These are phyloP conservation scores for Parasarocladium wereldwijsianum DNA, from an alignment of 2,329 filamentous ascomycete genomes.

Conservation along the genomic window DNA sequence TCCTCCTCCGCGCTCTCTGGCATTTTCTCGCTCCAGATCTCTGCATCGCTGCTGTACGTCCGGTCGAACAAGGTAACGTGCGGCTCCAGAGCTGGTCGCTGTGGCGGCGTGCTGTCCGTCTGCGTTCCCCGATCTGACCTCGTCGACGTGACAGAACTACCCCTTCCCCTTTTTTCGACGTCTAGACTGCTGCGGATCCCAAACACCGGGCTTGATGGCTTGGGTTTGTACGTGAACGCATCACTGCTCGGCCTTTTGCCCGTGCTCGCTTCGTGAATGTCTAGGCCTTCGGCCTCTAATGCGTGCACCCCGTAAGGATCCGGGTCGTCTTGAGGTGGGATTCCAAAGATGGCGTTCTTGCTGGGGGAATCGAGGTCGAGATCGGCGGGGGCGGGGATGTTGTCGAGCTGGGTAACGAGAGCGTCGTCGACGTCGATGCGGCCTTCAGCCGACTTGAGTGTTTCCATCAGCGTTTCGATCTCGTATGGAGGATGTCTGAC, in stretches of 20 bases:
- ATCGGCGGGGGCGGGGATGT: constrained; percentile 20
- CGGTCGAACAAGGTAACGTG: no score
- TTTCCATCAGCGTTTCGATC: constrained; percentile 18
- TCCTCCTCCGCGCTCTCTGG: no score
- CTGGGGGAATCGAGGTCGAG: constrained; percentile 15
- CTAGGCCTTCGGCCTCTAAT: constrained; percentile 20
- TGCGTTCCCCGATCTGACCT: no score
- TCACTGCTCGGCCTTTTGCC: constrained; percentile 18
- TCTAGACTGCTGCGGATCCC: constrained; percentile 5
- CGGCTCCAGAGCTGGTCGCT: no score
- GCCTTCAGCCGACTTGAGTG: constrained; percentile 18
- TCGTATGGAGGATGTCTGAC: constrained; percentile 14
- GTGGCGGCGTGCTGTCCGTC: no score
- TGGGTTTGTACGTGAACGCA: constrained; percentile 21
- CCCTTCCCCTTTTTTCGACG: neutral
- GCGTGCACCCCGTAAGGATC: constrained; percentile 23
- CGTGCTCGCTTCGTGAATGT: constrained; percentile 20
- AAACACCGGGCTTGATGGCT: constrained; percentile 17
- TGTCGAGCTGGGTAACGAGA: constrained; percentile 19
- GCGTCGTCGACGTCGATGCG: constrained; percentile 16
- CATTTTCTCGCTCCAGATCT: no score
- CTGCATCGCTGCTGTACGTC: no score
- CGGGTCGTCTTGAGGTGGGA: constrained; percentile 21
- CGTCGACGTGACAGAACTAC: neutral
- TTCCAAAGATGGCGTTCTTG: constrained; percentile 16